Evolutionary conservation across 768 basidiomycete species (phyloP).

Genomic region (Pulveroboletus sp.): DNA sequence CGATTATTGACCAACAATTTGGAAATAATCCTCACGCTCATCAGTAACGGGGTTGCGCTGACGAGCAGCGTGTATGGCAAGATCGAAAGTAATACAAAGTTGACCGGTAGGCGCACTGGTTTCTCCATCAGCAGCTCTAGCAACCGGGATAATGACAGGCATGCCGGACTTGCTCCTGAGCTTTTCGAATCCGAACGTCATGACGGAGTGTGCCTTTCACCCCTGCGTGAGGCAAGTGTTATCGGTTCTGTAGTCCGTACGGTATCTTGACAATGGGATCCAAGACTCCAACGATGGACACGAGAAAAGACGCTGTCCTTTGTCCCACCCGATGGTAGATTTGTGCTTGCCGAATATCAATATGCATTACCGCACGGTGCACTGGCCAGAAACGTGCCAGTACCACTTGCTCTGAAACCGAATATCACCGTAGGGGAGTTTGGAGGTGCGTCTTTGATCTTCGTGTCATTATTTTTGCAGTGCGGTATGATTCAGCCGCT

Average conservation of each 20-base stretch:
- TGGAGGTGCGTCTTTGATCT: slow-evolving; percentile 21
- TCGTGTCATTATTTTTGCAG: neutral
- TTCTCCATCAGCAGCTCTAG: neutral
- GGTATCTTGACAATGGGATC: slow-evolving; percentile 5
- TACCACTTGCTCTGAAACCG: slow-evolving; percentile 49
- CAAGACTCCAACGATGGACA: slow-evolving; percentile 74
- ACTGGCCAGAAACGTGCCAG: slow-evolving; percentile 43
- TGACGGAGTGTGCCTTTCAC: slow-evolving; percentile 84
- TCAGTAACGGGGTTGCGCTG: slow-evolving; percentile 64
- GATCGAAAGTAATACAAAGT: slow-evolving; percentile 68
- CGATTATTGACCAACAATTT: neutral
- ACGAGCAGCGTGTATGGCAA: slow-evolving; percentile 68
- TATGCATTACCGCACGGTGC: slow-evolving; percentile 41
- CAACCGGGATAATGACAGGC: slow-evolving; percentile 39
- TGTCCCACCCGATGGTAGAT: slow-evolving; percentile 89
- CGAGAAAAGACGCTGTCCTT: slow-evolving; percentile 79
- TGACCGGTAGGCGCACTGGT: slow-evolving; percentile 55
- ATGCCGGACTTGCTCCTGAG: slow-evolving; percentile 83
- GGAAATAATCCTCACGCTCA: neutral
- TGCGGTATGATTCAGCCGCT: neutral
- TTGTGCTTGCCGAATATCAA: slow-evolving; percentile 80
- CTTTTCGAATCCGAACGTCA: slow-evolving; percentile 68
- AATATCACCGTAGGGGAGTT: slow-evolving; percentile 29
- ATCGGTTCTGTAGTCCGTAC: neutral
- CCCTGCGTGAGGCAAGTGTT: slow-evolving; percentile 77